phyloP scores from a whole-genome alignment of 2,329 filamentous ascomycete genomes.

The Leptographium lundbergii region DNA sequence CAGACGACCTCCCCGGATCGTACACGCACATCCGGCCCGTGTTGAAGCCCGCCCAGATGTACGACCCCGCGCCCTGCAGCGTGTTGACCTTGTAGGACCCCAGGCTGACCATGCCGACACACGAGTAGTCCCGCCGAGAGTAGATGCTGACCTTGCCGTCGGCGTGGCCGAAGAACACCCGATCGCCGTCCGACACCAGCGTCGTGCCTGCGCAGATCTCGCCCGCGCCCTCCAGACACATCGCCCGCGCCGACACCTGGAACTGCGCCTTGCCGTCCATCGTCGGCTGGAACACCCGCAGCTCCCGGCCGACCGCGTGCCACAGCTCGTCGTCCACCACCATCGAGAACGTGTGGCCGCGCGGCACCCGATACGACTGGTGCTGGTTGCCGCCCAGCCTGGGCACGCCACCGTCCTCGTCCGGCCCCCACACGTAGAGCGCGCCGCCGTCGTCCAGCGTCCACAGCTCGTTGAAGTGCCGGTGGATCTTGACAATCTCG shows the following conservation, averaged over 20 bases:
- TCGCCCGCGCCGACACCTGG: constrained; percentile 58
- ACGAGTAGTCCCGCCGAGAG: constrained; percentile 62
- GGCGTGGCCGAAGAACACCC: constrained; percentile 79
- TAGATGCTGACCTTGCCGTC: constrained; percentile 96
- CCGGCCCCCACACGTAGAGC: constrained; percentile 76
- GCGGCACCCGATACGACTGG: constrained; percentile 65
- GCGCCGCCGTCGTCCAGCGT: constrained; percentile 82
- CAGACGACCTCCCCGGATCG: constrained; percentile 43
- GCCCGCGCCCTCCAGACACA: constrained; percentile 61
- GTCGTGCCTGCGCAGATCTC: constrained; percentile 79
- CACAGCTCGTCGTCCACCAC: constrained; percentile 76
- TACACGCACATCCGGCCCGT: constrained; percentile 91
- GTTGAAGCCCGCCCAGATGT: constrained; percentile 89
- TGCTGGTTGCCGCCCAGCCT: constrained; percentile 59
- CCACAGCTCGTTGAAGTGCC: constrained; percentile 85
- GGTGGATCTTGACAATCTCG: constrained; percentile 73
- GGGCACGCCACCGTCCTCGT: constrained; percentile 51
- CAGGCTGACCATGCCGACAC: constrained; percentile 68
- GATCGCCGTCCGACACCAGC: constrained; percentile 60
- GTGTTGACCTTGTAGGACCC: constrained; percentile 94
- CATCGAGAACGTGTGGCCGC: constrained; percentile 78
- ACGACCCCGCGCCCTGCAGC: constrained; percentile 64
- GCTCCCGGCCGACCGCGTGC: constrained; percentile 77
- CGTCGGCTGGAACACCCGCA: constrained; percentile 71
- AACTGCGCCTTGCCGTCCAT: constrained; percentile 56